Evolutionary conservation across 140 eudicot species (phyloP).

Genomic region (Ambrosia hybrid): DNA sequence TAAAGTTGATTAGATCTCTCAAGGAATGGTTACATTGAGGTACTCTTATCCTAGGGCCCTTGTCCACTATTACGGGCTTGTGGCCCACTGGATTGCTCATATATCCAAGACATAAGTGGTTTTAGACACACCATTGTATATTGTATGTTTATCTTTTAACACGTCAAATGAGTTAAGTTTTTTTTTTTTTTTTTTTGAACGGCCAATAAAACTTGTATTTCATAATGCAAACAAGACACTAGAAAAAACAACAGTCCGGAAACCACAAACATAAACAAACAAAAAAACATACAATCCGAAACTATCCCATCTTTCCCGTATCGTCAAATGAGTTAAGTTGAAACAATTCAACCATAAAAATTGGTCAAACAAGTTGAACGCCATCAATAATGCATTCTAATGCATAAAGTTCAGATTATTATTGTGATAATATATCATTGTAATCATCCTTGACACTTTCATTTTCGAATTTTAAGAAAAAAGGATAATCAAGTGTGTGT

Average conservation of each 20-base stretch:
- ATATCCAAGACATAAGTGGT: not conserved
- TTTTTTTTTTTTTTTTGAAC: not conserved
- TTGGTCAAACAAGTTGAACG: not conserved
- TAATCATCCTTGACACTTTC: not conserved
- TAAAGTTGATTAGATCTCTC: constrained; percentile 7
- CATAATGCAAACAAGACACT: too few species aligned
- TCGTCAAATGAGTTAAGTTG: not conserved
- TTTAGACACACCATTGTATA: too few species aligned
- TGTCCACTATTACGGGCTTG: constrained; percentile 16
- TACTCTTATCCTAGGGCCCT: not conserved
- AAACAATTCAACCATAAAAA: not conserved
- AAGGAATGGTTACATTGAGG: not conserved
- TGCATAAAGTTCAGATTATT: not conserved
- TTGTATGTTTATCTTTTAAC: not conserved
- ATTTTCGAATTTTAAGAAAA: not conserved
- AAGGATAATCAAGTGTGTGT: not conserved
- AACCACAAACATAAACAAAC: too few species aligned
- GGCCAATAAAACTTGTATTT: too few species aligned
- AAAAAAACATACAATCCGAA: too few species aligned
- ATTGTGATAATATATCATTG: not conserved
- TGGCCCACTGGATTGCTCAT: constrained; percentile 17
- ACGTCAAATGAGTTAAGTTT: not conserved
- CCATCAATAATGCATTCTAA: not conserved
- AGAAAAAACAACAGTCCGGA: too few species aligned
- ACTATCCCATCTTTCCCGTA: too few species aligned